Evolutionary conservation across 306 rosid species (phyloP), one percentile per base, ranked within the genome.

Genomic region (Adenanthera pavonina): DNA sequence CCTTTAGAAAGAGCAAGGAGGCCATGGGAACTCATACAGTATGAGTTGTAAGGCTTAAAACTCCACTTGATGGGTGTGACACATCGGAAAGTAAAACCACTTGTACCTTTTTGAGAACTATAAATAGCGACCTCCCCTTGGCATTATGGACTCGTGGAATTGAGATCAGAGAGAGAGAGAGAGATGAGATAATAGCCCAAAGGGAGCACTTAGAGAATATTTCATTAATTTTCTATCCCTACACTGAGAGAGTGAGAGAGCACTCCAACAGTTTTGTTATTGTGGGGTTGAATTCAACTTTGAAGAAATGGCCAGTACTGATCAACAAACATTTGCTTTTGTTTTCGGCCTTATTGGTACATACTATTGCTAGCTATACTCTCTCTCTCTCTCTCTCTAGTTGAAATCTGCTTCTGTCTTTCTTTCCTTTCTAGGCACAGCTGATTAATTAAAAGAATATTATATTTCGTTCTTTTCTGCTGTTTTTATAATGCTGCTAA

Each of bases 41-140:
- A 89, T 91, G 93, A 85, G 97, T 90, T 92, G 98, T 82, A 93
- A 86, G 78, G 89, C 92, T 90, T 78, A 82, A 86, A 87, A 85
- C 85, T 16, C 91, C 95, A 85, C 75, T 88, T 83, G 87, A 91
- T 93, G 95, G 97, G 89, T 86, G 97, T 82, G 97, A 92, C 99
- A 92, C 93, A 79, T 93, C 93, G 85, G 84, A 93, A 88, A 92
- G 89, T 72, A 52, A 2, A 51, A 19, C 8, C 8, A 56, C 4
- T 7, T 14, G 82, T 11, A 13, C 40, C 74, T 60, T 85, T 80
- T 38, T 25, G 3, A 3, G n/a, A 79, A 74, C 87, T 89, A 83
- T 92, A 89, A 86, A 92, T 80, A 54, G 47, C 25, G 8, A 8
- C 33, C 0, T 17, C 13, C 47, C 60, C 76, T 78, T 46, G 59